Evolutionary conservation across 495 filamentous ascomycete species (phyloP), one percentile per base, ranked within the genome.

Genomic region (Choiromyces venosus): DNA sequence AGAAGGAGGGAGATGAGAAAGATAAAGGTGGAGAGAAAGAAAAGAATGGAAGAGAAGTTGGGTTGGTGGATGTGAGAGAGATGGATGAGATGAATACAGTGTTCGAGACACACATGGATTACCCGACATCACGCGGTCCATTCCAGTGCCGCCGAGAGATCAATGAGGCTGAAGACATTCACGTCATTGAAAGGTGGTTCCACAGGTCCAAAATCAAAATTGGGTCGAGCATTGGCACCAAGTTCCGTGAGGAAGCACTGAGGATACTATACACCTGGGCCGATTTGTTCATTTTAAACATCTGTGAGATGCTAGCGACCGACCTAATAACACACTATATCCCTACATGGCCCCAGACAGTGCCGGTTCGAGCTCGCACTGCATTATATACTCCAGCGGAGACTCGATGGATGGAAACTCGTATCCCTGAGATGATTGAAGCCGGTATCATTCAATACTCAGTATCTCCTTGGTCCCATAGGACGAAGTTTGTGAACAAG

Each of bases 261-360:
- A 2, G 73, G 14, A 19, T 74, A 5, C 37, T 74, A 0, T 74
- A 74, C 39, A 74, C 73, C 0, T 74, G 68, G 67, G 46, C 25
- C 9, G 73, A 71, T 14, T 37, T 74, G 21, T 71, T 74, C 29
- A 25, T 5, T 6, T 21, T 37, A 16, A 61, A 74, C 42, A 39
- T 46, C 1, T 65, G 44, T 1, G 56, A 71, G 0, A 37, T 74
- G 0, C 68, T 65, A 0, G 61, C 37, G 0, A 66, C 44, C 2
- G 56, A 71, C 0, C 33, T 74, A 0, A 38, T 36, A 6, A 3
- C 21, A 0, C 73, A 74, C 56, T 66, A 56, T 21, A 71, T 75
- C 19, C 73, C 73, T 1, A 71, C 69, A 0, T 37, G 65, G 1
- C 65, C 68, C 0, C 52, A 46, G 0, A 37, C 73, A 0, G 16